Evolutionary conservation across 352 stramenopile species (phyloP), one percentile per base, ranked within the genome.

Genomic region (Nothophytophthora sp.): DNA sequence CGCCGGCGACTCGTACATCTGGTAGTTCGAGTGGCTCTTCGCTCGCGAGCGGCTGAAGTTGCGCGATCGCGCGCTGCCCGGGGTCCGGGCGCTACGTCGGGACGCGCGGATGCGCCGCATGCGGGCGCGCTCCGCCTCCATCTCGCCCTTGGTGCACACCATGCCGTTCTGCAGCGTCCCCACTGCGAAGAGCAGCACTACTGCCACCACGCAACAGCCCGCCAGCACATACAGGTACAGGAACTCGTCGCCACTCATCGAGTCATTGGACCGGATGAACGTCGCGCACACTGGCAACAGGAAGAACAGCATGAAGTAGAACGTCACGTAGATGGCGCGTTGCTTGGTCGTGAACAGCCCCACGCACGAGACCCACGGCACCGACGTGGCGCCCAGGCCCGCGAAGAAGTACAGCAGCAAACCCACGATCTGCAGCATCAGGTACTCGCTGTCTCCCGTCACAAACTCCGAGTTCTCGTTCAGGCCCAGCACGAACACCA

Each of bases 291-390:
- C 56, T 0, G 81, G 81, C 45, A 87, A 18, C 33, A 84, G 33
- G 58, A 91, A 93, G 48, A 89, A 93, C n/a, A 91, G 22, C 56
- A 78, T 71, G 48, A 89, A 93, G 48, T 83, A 79, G 24, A 81
- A 39, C 9, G 78, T 87, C 57, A 81, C 73, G 32, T 80, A 84
- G 28, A 88, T 38, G 5, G 79, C 69, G 29, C 82, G 82, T 45
- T 76, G 55, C 25, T 70, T 77, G 4, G 83, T 89, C 30, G 60
- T 69, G 58, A 94, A 94, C 12, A 94, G 58, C 13, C 81, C 81
- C 28, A 88, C 76, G 22, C 69, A 76, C 34, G 82, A 83, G 32
- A 90, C 70, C 77, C 81, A 94, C 4, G 86, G 71, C 43, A 88
- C 78, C 12, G 80, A 86, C 16, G 79, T 90, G 2, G 83, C 61